Evolutionary conservation across 2,329 filamentous ascomycete genomes (phyloP).

Genomic region (Penicillium hordei): DNA sequence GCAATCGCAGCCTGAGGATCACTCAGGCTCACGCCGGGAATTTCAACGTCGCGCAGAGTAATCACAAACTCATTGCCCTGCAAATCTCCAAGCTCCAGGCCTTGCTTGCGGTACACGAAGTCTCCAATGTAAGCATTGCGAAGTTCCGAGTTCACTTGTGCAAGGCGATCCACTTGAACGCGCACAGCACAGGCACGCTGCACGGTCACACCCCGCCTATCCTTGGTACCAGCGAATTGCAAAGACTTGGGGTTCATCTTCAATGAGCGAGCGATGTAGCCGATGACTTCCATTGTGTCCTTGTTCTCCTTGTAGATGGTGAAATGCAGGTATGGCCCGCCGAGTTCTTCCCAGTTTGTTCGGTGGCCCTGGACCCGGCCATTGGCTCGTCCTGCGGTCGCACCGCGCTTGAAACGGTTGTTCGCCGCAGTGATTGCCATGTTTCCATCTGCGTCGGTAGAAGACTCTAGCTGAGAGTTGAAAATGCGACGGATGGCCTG

Average conservation of each 20-base stretch:
- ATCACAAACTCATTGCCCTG: slow-evolving; percentile 91
- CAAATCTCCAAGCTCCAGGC: slow-evolving; percentile 79
- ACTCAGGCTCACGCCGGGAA: slow-evolving; percentile 48
- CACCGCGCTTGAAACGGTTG: slow-evolving; percentile 35
- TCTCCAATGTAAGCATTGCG: slow-evolving; percentile 70
- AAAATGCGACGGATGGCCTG: slow-evolving; percentile 74
- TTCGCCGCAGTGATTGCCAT: slow-evolving; percentile 57
- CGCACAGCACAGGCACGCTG: slow-evolving; percentile 73
- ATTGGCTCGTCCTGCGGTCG: slow-evolving; percentile 33
- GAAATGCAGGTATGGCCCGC: slow-evolving; percentile 84
- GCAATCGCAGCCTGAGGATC: slow-evolving; percentile 49
- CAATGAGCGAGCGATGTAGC: slow-evolving; percentile 71
- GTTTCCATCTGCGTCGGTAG: slow-evolving; percentile 68
- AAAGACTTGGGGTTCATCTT: slow-evolving; percentile 68
- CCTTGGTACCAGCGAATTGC: slow-evolving; percentile 86
- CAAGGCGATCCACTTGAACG: slow-evolving; percentile 62
- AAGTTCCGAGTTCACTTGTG: slow-evolving; percentile 60
- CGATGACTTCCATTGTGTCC: slow-evolving; percentile 89
- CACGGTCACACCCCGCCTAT: slow-evolving; percentile 79
- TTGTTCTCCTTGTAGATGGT: slow-evolving; percentile 96
- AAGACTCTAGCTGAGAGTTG: slow-evolving; percentile 72
- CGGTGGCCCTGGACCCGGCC: slow-evolving; percentile 42
- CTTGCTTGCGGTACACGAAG: slow-evolving; percentile 71
- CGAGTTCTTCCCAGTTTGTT: slow-evolving; percentile 63
- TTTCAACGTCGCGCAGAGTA: slow-evolving; percentile 79